phyloP scores from a whole-genome alignment of 106 monocot species.

The Phalaenopsis aphrodite region DNA sequence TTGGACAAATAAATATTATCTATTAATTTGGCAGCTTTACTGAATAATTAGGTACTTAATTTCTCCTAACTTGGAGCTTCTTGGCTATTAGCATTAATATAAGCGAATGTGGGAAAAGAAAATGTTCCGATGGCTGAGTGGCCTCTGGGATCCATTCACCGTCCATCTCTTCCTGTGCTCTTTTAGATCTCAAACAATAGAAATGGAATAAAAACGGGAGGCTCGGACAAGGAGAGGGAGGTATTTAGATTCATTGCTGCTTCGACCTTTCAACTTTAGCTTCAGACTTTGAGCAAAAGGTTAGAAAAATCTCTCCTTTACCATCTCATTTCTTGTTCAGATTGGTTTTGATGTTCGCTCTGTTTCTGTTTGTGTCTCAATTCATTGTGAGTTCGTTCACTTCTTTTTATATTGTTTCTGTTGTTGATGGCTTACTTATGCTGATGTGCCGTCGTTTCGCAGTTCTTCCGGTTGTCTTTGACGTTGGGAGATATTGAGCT shows the following conservation, averaged over 20 bases:
- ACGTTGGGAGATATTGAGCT: not conserved
- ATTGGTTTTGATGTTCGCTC: not conserved
- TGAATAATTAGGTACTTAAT: not conserved
- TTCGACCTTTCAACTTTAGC: not conserved
- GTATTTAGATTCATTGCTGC: not conserved
- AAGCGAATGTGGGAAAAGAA: not conserved
- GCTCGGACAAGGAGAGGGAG: not conserved
- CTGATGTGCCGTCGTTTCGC: not conserved
- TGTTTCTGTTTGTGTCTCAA: not conserved
- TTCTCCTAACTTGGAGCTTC: not conserved
- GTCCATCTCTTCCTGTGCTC: not conserved
- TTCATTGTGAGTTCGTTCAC: not conserved
- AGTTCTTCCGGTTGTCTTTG: not conserved
- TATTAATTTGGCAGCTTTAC: not conserved
- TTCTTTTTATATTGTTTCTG: not conserved
- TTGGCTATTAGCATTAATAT: not conserved
- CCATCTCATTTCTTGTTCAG: not conserved
- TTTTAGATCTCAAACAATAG: constrained; percentile 3
- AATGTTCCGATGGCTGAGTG: not conserved
- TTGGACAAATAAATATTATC: not conserved
- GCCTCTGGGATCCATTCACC: constrained; percentile 1
- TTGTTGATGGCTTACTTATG: not conserved
- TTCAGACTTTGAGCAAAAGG: not conserved
- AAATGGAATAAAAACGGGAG: constrained; percentile 7
- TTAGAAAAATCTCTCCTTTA: constrained; percentile 1